These are phyloP conservation scores for Schizosaccharomyces lindneri DNA, from an alignment of 805 yeast species.

Conservation along the genomic window DNA sequence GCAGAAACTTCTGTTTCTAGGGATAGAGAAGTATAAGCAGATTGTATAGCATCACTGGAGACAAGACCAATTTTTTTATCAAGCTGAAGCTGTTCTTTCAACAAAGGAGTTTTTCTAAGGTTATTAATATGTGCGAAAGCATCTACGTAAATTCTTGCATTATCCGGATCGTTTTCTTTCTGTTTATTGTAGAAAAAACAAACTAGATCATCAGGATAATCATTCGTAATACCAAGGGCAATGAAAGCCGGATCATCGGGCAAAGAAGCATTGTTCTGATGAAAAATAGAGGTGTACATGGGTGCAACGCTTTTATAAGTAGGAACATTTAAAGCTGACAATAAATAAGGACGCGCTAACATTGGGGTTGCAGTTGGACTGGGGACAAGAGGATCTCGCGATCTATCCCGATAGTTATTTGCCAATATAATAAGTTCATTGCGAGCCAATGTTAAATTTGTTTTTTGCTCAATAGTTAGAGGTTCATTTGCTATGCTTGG, in stretches of 20 bases:
- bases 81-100: not conserved
- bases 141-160: not conserved
- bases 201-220: not conserved
- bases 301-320: not conserved
- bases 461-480: not conserved
- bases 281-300: not conserved
- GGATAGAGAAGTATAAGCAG: slow-evolving; percentile 8
- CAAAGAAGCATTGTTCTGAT: not conserved
- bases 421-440: not conserved
- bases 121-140: not conserved
- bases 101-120: not conserved
- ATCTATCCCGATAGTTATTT: not conserved
- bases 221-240: not conserved
- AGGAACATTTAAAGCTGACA: not conserved
- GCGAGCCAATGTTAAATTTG: not conserved
- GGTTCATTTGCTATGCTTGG: not conserved
- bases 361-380: not conserved
- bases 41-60: slow-evolving; percentile 6
- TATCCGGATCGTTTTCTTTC: not conserved
- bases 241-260: slow-evolving; percentile 1
- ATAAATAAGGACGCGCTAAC: not conserved
- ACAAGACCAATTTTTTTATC: slow-evolving; percentile 4
- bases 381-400: not conserved
- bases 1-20: slow-evolving; percentile 12
- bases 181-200: not conserved